Conservation (phyloP, 768 basidiomycete species). For the Lactarius quietus region DNA sequence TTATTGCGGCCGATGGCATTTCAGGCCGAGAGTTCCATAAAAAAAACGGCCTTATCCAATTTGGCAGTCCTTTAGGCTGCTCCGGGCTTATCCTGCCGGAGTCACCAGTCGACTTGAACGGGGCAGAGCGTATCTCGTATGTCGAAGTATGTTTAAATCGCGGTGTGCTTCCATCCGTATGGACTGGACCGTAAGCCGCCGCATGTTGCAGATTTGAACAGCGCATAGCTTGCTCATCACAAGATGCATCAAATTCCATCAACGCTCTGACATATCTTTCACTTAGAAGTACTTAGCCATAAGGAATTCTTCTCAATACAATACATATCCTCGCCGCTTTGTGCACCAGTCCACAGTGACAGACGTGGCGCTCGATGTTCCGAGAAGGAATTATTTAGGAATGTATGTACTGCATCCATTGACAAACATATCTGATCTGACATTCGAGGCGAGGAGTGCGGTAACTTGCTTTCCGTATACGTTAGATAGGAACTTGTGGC, state of each 20-base stretch:
- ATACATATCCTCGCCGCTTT: neutral
- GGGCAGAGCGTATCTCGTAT: neutral
- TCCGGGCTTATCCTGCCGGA: neutral
- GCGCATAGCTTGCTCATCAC: neutral
- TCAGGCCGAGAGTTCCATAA: neutral
- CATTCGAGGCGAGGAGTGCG: neutral
- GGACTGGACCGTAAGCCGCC: neutral
- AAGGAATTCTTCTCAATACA: neutral
- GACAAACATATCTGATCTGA: neutral
- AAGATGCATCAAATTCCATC: neutral
- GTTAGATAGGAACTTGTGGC: neutral
- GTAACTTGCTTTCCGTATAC: neutral
- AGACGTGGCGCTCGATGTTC: neutral
- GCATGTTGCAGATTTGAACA: neutral
- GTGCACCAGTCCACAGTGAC: neutral
- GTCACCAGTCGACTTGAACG: neutral
- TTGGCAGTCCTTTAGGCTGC: conserved; percentile 8
- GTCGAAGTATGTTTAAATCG: neutral
- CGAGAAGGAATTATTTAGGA: neutral
- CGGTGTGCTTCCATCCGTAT: neutral
- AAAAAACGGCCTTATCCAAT: conserved; percentile 12
- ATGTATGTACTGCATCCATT: neutral
- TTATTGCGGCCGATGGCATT: neutral
- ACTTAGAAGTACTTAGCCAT: neutral
- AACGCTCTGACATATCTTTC: neutral